phyloP scores from a whole-genome alignment of 2,329 filamentous ascomycete species.

The Arthrobotrys entomopaga region DNA sequence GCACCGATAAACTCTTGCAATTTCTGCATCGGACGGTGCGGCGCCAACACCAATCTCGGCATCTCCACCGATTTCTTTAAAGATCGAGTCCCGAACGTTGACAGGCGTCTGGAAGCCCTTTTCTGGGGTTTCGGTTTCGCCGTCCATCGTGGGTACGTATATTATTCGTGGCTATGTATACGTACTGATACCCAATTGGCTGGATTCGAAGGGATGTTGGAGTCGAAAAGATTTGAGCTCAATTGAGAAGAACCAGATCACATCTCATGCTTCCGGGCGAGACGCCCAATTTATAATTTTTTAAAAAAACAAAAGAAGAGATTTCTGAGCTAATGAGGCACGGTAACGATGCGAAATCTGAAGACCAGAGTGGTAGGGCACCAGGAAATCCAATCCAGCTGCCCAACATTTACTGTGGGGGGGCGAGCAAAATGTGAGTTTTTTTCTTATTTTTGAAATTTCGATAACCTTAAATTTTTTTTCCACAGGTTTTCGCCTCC shows the following conservation, averaged over 20 bases:
- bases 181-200: conserved; percentile 5
- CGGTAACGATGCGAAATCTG: background rate
- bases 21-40: conserved; percentile 54
- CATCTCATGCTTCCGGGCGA: background rate
- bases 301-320: background rate
- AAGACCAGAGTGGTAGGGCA: background rate
- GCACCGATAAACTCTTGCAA: conserved; percentile 63
- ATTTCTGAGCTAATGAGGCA: conserved; percentile 2
- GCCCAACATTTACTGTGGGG: conserved; percentile 12
- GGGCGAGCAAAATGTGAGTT: background rate
- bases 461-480: conserved; percentile 23
- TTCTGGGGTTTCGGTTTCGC: conserved; percentile 3
- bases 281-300: conserved; percentile 19
- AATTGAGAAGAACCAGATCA: background rate
- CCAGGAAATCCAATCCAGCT: too few species aligned
- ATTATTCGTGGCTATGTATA: background rate
- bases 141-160: conserved; percentile 22
- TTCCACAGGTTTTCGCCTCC: background rate
- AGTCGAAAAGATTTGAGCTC: background rate
- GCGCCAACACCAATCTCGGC: conserved; percentile 35
- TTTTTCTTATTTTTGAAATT: background rate
- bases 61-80: conserved; percentile 35
- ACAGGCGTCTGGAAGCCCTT: conserved; percentile 36
- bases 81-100: conserved; percentile 37
- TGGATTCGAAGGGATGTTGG: background rate